Percentiles rank a stretch among this genome's conserved stretches.
phyloP scores from a whole-genome alignment of 208 protist genomes.

The Acanthamoeba triangularis region DNA sequence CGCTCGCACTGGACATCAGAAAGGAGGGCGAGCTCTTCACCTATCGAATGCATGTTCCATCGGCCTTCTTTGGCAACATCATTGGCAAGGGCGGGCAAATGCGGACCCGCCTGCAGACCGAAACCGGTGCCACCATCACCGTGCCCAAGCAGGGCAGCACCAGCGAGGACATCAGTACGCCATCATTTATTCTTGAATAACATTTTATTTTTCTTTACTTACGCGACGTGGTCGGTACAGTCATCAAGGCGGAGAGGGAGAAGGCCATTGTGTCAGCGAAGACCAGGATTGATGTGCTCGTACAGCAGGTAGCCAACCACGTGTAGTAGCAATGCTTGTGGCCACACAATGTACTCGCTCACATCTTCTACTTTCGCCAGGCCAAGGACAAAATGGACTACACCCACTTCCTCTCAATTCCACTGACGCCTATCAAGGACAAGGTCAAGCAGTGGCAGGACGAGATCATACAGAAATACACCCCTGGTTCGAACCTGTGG shows the following conservation, averaged over 20 bases:
- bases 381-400: conserved; percentile 60
- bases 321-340: neutral
- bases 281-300: conserved; percentile 22
- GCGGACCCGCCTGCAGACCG: conserved; percentile 8
- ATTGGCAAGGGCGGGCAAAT: conserved; percentile 55
- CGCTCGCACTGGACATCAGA: neutral
- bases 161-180: conserved; percentile 16
- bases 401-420: conserved; percentile 23
- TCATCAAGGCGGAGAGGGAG: conserved; percentile 1
- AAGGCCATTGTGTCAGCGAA: neutral
- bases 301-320: neutral
- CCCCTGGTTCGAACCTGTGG: neutral
- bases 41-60: conserved; percentile 1
- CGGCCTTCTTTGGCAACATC: conserved; percentile 45
- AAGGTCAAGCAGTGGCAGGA: conserved; percentile 57
- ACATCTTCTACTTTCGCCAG: neutral
- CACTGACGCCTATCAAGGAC: neutral
- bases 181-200: neutral
- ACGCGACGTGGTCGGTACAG: neutral
- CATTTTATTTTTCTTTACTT: neutral
- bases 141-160: conserved; percentile 41
- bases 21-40: conserved; percentile 39
- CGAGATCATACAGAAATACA: conserved; percentile 5
- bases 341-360: no score
- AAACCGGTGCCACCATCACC: conserved; percentile 22